phyloP scores from a whole-genome alignment of 805 yeast genomes.

The Sungouiozyma intestinalis region DNA sequence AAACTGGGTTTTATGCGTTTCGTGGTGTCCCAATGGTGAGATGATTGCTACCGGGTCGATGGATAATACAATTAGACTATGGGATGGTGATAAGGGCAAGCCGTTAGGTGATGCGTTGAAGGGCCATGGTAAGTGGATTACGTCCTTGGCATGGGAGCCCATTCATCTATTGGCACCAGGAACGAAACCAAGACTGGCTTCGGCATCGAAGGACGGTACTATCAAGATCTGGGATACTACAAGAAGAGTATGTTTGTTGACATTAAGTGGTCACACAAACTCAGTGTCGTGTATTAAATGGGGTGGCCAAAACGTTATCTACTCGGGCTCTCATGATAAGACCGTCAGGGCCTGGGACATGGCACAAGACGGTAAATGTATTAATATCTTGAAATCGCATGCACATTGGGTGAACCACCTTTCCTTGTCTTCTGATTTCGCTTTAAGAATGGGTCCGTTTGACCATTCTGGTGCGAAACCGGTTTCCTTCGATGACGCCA shows the following conservation, averaged over 20 bases:
- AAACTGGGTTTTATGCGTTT: conserved; percentile 88
- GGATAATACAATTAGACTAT: conserved; percentile 81
- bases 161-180: conserved; percentile 63
- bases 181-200: conserved; percentile 60
- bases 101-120: conserved; percentile 60
- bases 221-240: conserved; percentile 82
- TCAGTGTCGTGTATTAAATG: conserved; percentile 94
- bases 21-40: conserved; percentile 88
- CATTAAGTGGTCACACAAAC: conserved; percentile 79
- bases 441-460: conserved; percentile 75
- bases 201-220: conserved; percentile 88
- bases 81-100: conserved; percentile 73
- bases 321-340: conserved; percentile 90
- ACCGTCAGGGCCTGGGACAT: conserved; percentile 85
- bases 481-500: conserved; percentile 36
- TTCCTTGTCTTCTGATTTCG: conserved; percentile 84
- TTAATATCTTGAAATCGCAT: conserved; percentile 74
- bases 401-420: conserved; percentile 98
- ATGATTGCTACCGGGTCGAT: conserved; percentile 90
- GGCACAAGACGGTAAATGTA: conserved; percentile 61
- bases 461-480: conserved; percentile 55
- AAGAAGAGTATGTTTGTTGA: conserved; percentile 50
- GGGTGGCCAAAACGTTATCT: conserved; percentile 82
- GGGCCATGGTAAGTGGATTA: conserved; percentile 87
- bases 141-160: conserved; percentile 91